Base-by-base conservation (phyloP, 2,329 filamentous ascomycete genomes). In the Hymenoscyphus albidus region DNA sequence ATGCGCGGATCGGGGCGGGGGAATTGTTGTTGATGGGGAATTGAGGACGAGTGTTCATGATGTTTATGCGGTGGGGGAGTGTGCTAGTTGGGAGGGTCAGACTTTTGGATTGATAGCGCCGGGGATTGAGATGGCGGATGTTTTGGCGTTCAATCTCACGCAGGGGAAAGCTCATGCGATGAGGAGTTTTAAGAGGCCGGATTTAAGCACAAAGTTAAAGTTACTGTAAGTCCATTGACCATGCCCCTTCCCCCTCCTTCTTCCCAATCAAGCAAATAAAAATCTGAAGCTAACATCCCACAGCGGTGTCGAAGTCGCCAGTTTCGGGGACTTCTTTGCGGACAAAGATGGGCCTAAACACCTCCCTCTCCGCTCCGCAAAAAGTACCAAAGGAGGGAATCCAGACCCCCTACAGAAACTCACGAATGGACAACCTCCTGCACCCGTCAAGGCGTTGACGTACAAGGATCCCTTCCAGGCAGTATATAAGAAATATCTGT, bases 401-500 rank as follows among this genome's bases (percentile, higher is more conserved):
- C 64, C 68, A 13, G 67, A 75, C 44, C 65, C 68, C 67, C 77
- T 85, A 48, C 83, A 83, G 72, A 80, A 76, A 42, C 75, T 84
- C 54, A 86, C 82, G 3, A 80, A 85, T 64, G 84, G 84, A 3
- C 80, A 81, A 38, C 80, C 83, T 2, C 79, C 83, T 0, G 80
- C 83, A 3, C 82, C 84, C 0, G 92, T 96, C 71, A 96, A 96
- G 77, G 88, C 92, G 0, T 79, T 97, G 54, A 94, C 90, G 0
- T 97, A 96, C 79, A 92, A 89, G 67, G 93, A 97, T 73, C 93
- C 93, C 0, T 97, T 97, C 74, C 84, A 88, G 63, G 88, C 92
- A 58, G 86, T 97, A 1, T 97, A 97, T 80, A 97, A 97, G 77
- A 97, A 97, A 74, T 97, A 95, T 76, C 80, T 97, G 12, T 97